Conservation (phyloP, 495 filamentous ascomycete genomes). For the Penicillium bialowiezense region DNA sequence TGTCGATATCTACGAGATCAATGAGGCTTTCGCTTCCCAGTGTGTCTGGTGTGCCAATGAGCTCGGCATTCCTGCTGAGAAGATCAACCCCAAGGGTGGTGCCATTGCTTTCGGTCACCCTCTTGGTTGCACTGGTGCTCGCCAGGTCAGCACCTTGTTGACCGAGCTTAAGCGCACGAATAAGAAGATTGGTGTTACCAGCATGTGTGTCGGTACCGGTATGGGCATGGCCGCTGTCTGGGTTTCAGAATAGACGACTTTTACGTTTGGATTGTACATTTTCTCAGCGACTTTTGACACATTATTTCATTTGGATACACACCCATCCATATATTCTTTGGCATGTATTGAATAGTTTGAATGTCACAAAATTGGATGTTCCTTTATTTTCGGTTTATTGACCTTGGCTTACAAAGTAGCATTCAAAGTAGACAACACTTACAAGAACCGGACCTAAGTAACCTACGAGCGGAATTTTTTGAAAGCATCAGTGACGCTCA, state of each 20-base stretch:
- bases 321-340: slow-evolving; percentile 16
- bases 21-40: slow-evolving; percentile 96
- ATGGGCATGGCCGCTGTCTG: slow-evolving; percentile 97
- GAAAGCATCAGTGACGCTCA: slow-evolving; percentile 57
- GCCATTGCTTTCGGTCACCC: slow-evolving; percentile 99
- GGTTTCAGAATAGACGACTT: slow-evolving; percentile 68
- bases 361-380: slow-evolving; percentile 27
- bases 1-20: slow-evolving; percentile 98
- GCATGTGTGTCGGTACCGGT: slow-evolving; percentile 95
- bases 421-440: too few relatives aligned
- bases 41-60: slow-evolving; percentile 91
- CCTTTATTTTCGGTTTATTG: too few relatives aligned
- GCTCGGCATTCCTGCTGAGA: slow-evolving; percentile 69
- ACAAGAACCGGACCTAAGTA: background rate
- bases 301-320: slow-evolving; percentile 13
- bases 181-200: slow-evolving; percentile 84
- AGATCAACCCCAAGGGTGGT: slow-evolving; percentile 96
- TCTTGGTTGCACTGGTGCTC: slow-evolving; percentile 87
- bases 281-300: slow-evolving; percentile 27
- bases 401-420: too few relatives aligned
- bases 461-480: slow-evolving; percentile 33
- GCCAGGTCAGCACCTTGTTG: slow-evolving; percentile 89
- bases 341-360: slow-evolving; percentile 27
- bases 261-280: slow-evolving; percentile 21
- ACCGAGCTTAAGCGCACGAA: slow-evolving; percentile 80